These are phyloP conservation scores for Kodamaea sp. DNA, from an alignment of 1,139 yeast genomes.

Conservation along the genomic window DNA sequence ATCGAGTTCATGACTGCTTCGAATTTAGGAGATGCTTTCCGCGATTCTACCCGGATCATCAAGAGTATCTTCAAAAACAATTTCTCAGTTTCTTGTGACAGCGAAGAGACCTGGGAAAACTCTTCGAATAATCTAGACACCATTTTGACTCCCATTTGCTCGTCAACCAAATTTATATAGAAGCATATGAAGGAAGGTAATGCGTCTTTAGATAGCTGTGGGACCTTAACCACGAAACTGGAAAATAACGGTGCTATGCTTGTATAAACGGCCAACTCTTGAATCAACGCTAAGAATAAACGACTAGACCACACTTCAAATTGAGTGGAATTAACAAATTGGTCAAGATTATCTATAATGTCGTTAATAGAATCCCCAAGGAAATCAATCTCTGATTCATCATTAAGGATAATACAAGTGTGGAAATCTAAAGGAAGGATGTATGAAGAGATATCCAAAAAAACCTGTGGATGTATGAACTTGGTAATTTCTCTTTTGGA, in stretches of 20 bases:
- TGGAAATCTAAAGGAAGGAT: conserved; percentile 36
- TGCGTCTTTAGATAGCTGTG: conserved; percentile 22
- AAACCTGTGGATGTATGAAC: conserved; percentile 12
- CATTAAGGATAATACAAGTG: conserved; percentile 32
- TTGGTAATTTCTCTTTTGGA: conserved; percentile 18
- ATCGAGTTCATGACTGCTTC: conserved; percentile 34
- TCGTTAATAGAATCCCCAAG: conserved; percentile 16
- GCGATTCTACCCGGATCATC: conserved; percentile 47
- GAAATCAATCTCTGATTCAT: conserved; percentile 18
- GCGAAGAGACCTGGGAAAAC: not conserved
- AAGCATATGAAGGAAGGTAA: conserved; percentile 29
- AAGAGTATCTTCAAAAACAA: conserved; percentile 42
- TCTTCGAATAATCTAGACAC: conserved; percentile 7
- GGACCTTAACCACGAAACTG: conserved; percentile 25
- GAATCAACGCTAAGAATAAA: conserved; percentile 35
- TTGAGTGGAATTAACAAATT: conserved; percentile 4
- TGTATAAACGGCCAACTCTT: conserved; percentile 29
- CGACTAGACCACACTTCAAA: conserved; percentile 31
- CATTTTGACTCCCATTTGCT: conserved; percentile 13
- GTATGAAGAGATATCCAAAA: conserved; percentile 16
- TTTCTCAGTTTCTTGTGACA: conserved; percentile 13
- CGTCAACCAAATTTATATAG: conserved; percentile 17
- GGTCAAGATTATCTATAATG: conserved; percentile 14
- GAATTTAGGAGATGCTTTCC: conserved; percentile 32
- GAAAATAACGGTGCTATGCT: conserved; percentile 26